phyloP scores from a whole-genome alignment of 768 basidiomycete genomes.

The Mycena epipterygia region DNA sequence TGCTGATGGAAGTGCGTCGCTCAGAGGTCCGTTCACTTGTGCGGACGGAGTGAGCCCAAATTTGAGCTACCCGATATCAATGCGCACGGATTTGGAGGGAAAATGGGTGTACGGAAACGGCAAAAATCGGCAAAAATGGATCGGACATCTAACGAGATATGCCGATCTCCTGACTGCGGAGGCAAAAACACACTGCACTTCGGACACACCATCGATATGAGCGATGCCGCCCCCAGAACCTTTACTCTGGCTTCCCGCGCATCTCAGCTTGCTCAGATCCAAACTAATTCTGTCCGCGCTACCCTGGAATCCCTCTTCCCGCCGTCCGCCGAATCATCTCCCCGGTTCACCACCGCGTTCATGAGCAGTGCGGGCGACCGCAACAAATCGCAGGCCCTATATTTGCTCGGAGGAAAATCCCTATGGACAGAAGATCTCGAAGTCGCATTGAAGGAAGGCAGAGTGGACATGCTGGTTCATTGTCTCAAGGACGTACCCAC shows the following conservation, averaged over 20 bases:
- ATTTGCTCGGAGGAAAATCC: slow-evolving; percentile 24
- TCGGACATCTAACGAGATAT: too few relatives aligned
- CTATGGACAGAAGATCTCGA: slow-evolving; percentile 97
- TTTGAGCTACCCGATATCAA: too few relatives aligned
- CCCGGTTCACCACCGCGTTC: slow-evolving; percentile 28
- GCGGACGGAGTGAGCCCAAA: too few relatives aligned
- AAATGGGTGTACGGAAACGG: too few relatives aligned
- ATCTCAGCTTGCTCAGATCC: slow-evolving; percentile 90
- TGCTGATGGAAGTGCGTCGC: too few relatives aligned
- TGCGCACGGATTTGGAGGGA: too few relatives aligned
- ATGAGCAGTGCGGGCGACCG: slow-evolving; percentile 73
- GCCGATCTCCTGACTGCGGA: too few relatives aligned
- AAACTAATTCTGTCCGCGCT: slow-evolving; percentile 84
- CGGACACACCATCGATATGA: neutral
- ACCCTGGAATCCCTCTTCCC: slow-evolving; percentile 73
- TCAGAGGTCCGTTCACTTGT: too few relatives aligned
- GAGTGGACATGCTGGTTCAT: slow-evolving; percentile 94
- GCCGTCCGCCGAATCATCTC: slow-evolving; percentile 47
- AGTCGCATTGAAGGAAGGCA: slow-evolving; percentile 75
- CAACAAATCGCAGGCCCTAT: slow-evolving; percentile 69
- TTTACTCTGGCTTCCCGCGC: slow-evolving; percentile 88
- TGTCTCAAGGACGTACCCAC: slow-evolving; percentile 96
- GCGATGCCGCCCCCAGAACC: slow-evolving; percentile 51
- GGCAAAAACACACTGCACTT: too few relatives aligned
- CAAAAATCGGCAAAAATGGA: too few relatives aligned